phyloP scores from a whole-genome alignment of 2,329 filamentous ascomycete species.

The Cryphonectria naterciae region DNA sequence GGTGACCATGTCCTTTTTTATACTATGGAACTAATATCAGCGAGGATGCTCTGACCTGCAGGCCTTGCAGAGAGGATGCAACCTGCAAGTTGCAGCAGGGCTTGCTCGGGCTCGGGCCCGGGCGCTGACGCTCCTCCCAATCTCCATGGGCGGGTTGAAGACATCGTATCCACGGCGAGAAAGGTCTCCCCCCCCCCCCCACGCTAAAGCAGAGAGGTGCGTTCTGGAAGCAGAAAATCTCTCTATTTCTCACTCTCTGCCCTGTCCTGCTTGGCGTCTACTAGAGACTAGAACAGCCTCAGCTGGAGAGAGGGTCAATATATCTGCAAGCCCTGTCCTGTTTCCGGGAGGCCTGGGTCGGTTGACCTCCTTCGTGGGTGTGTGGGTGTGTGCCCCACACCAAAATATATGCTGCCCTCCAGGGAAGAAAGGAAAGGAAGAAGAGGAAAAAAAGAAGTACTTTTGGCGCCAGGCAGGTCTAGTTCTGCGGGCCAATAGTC shows the following conservation, averaged over 20 bases:
- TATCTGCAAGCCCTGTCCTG: conserved; percentile 13
- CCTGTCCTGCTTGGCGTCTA: conserved; percentile 1
- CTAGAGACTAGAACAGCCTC: not conserved
- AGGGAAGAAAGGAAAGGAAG: too few species aligned
- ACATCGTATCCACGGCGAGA: conserved; percentile 12
- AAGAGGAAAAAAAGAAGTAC: too few species aligned
- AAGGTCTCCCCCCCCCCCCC: not conserved
- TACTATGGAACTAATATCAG: not conserved
- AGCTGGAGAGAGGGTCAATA: conserved; percentile 11
- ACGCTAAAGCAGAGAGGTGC: conserved; percentile 3
- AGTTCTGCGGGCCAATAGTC: conserved; percentile 7
- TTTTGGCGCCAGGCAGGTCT: not conserved
- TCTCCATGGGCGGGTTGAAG: not conserved
- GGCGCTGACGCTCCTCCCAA: too few species aligned
- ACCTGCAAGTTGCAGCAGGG: conserved; percentile 1
- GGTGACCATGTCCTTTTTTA: not conserved
- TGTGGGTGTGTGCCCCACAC: not conserved
- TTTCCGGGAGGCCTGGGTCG: not conserved
- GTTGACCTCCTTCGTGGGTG: not conserved
- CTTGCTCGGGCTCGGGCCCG: not conserved
- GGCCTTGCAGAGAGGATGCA: not conserved
- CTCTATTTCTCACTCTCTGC: not conserved
- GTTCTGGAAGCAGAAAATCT: not conserved
- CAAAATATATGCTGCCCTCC: not conserved
- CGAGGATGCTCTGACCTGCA: not conserved